Base-by-base conservation (phyloP, 768 basidiomycete genomes). In the Rubroboletus pulcherrimus region DNA sequence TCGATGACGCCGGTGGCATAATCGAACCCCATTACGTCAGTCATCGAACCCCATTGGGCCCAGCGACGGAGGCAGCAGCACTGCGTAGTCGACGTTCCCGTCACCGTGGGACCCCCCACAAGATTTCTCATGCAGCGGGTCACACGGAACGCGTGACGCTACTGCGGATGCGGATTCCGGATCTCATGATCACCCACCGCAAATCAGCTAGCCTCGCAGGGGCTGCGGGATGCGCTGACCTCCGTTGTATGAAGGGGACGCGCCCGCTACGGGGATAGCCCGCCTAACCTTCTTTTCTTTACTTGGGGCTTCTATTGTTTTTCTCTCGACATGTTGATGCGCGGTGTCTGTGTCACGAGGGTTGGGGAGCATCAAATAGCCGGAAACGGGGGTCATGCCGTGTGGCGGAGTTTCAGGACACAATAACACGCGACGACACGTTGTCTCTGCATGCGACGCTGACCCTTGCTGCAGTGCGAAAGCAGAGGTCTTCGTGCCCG, bases 401-500 rank as follows among this genome's bases (percentile, higher is more conserved):
- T 58, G 48, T 43, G 54, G 50, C 62, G 73, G 19, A 24, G 42
- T 29, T 19, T 15, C 4, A 15, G 40, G 12, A 29, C 38, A 65
- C 39, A 41, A 3, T 26, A 17, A 43, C 58, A 60, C 48, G 62
- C 53, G 62, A 60, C 14, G 39, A 54, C 63, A 60, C 57, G 63
- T 47, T 57, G 37, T 2, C 31, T 14, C 24, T 48, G 40, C 45
- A 40, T 51, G 58, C 40, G 55, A 60, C 14, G 55, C 61, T 68
- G 40, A 69, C 49, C 34, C 44, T 52, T 33, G 35, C 34, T 58
- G 53, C 75, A 91, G 89, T 70, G 76, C 80, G 1, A 74, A 79
- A 15, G 92, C 91, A 17, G 93, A 96, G 70, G 94, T 97, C 26
- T 96, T 95, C 72, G 77, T 84, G 57, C 92, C 94, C 47, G 75